These are phyloP conservation scores for Eimeria acervulina DNA, from an alignment of 169 alveolate genomes.

Conservation along the genomic window DNA sequence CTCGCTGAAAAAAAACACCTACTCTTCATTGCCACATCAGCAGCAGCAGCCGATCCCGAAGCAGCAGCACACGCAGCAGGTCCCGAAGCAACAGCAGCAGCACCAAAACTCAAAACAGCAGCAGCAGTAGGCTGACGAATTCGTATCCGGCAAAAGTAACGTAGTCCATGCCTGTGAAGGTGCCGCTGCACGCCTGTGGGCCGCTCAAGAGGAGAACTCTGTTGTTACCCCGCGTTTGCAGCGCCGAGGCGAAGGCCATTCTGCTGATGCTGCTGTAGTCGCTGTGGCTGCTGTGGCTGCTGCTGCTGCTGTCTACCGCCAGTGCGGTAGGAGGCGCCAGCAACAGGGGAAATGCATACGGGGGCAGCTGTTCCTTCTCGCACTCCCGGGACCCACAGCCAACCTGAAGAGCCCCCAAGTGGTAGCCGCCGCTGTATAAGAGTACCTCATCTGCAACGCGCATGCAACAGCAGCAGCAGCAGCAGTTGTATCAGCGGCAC, in stretches of 20 bases:
- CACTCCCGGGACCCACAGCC: conserved; percentile 55
- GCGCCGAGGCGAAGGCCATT: conserved; percentile 71
- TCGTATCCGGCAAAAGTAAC: conserved; percentile 45
- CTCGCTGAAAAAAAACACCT: conserved; percentile 13
- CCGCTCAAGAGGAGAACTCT: conserved; percentile 73
- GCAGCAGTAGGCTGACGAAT: conserved; percentile 51
- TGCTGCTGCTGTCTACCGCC: conserved; percentile 33
- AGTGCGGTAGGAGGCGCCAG: conserved; percentile 82
- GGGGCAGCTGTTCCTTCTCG: conserved; percentile 32
- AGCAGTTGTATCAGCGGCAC: background rate
- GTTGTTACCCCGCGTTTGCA: conserved; percentile 62
- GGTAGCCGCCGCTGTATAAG: conserved; percentile 72
- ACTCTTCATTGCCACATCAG: background rate
- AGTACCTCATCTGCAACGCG: conserved; percentile 70
- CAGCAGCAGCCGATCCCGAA: background rate
- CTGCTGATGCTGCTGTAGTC: conserved; percentile 45
- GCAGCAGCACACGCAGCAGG: background rate
- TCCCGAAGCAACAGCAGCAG: conserved; percentile 10
- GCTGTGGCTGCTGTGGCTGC: conserved; percentile 36
- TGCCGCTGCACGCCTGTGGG: conserved; percentile 69
- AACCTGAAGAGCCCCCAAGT: conserved; percentile 47
- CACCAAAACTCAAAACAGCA: background rate
- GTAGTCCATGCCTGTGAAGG: conserved; percentile 22
- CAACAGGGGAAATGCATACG: conserved; percentile 63
- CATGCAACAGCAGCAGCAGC: background rate